Evolutionary conservation across 2,329 filamentous ascomycete species (phyloP).

Genomic region (Aspergillus udagawae): DNA sequence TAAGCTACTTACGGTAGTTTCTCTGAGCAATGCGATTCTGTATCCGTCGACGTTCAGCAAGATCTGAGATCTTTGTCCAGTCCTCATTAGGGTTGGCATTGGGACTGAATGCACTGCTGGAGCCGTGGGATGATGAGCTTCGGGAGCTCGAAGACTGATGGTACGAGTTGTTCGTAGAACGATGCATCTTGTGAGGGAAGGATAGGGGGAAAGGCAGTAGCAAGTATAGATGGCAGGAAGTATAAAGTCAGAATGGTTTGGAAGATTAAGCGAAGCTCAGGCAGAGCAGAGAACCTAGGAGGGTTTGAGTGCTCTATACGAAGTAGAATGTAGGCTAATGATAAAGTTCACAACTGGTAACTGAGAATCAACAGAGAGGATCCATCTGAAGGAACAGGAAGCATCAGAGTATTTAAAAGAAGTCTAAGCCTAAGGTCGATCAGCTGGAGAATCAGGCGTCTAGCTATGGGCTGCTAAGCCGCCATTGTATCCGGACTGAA

Average conservation of each 20-base stretch:
- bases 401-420: constrained; percentile 16
- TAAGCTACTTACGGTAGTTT: constrained; percentile 74
- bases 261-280: background rate
- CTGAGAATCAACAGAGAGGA: constrained; percentile 6
- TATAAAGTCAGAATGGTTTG: background rate
- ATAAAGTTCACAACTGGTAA: background rate
- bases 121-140: constrained; percentile 69
- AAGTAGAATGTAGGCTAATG: background rate
- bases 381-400: constrained; percentile 9
- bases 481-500: constrained; percentile 15
- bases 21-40: constrained; percentile 97
- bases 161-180: constrained; percentile 25
- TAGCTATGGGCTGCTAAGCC: constrained; percentile 20
- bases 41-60: constrained; percentile 88
- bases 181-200: constrained; percentile 28
- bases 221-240: background rate
- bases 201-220: background rate
- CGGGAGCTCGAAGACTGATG: constrained; percentile 44
- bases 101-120: constrained; percentile 90
- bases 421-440: constrained; percentile 14
- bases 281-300: background rate
- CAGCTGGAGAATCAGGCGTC: constrained; percentile 13
- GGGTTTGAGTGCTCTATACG: background rate
- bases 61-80: constrained; percentile 98
- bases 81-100: constrained; percentile 95